Percentiles rank a stretch among this genome's conserved stretches.
Evolutionary conservation across 306 rosid species (phyloP).

Genomic region (Boehmeria nivea): DNA sequence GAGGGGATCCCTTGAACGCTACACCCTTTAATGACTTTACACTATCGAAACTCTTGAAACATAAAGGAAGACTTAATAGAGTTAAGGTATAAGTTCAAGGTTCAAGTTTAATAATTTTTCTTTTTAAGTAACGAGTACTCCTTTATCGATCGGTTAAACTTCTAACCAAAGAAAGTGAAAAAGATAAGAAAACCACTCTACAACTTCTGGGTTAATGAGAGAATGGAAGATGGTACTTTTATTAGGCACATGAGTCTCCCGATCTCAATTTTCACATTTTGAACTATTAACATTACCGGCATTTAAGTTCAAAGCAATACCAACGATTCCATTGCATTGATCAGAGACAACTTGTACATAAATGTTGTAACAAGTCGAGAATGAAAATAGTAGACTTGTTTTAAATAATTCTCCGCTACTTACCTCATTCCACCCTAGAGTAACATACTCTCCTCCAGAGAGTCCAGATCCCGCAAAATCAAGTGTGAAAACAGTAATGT

Average conservation of each 20-base stretch:
- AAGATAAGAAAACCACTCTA: background rate
- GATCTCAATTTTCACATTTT: too few species aligned
- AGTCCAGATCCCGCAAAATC: constrained; percentile 98
- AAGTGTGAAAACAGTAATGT: constrained; percentile 84
- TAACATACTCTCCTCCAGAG: constrained; percentile 94
- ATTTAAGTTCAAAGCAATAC: too few species aligned
- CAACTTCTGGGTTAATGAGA: too few species aligned
- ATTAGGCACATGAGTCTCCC: too few species aligned
- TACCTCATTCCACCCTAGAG: constrained; percentile 96
- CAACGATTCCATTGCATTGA: too few species aligned
- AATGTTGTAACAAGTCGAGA: background rate
- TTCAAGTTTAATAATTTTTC: background rate
- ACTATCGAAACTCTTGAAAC: background rate
- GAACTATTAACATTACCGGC: too few species aligned
- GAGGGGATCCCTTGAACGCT: background rate
- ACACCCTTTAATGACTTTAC: background rate
- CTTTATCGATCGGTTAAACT: background rate
- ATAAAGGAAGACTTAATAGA: background rate
- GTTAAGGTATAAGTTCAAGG: too few species aligned
- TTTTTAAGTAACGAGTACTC: background rate
- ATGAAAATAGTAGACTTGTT: constrained; percentile 11
- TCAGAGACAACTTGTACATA: too few species aligned
- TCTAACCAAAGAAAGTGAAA: background rate
- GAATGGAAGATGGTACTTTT: too few species aligned
- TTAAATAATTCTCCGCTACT: constrained; percentile 32